These are phyloP conservation scores for Exophiala viscosa DNA, from an alignment of 2,329 filamentous ascomycete genomes.

Conservation along the genomic window DNA sequence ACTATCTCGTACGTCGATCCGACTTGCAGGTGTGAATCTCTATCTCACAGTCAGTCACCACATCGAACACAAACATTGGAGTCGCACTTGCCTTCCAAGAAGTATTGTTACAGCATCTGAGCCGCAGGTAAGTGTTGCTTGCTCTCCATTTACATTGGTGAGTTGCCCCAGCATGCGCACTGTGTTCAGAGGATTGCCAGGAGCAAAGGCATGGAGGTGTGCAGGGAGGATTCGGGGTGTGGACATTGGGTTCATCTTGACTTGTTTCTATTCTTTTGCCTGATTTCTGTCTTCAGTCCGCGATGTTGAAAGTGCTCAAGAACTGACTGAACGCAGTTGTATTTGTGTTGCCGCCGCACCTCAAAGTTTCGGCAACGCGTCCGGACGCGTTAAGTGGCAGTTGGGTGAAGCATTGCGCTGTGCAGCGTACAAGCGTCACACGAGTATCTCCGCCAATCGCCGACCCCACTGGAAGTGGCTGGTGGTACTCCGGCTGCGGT, in stretches of 20 bases:
- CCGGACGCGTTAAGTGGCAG: slow-evolving; percentile 1
- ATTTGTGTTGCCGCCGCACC: neutral
- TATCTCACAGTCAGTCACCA: slow-evolving; percentile 8
- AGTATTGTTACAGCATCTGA: slow-evolving; percentile 67
- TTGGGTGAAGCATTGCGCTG: neutral
- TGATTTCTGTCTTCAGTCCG: neutral
- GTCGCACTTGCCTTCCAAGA: slow-evolving; percentile 55
- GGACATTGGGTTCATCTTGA: slow-evolving; percentile 49
- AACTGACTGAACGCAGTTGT: neutral
- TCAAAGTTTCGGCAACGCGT: slow-evolving; percentile 1
- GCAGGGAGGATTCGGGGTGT: slow-evolving; percentile 78
- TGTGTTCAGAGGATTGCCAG: slow-evolving; percentile 53
- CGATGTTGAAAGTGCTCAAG: neutral
- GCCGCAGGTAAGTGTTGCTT: slow-evolving; percentile 72
- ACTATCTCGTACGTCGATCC: slow-evolving; percentile 46
- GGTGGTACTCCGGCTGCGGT: slow-evolving; percentile 2
- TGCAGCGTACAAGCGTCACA: neutral
- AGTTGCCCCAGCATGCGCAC: slow-evolving; percentile 87
- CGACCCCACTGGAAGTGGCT: neutral
- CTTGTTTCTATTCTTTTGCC: neutral
- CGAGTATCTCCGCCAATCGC: slow-evolving; percentile 9
- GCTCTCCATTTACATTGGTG: slow-evolving; percentile 73
- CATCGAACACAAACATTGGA: neutral
- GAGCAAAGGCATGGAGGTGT: slow-evolving; percentile 73
- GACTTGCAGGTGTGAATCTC: slow-evolving; percentile 42